phyloP scores from a whole-genome alignment of 345 rosid genomes.

The Ceriops decandra region DNA sequence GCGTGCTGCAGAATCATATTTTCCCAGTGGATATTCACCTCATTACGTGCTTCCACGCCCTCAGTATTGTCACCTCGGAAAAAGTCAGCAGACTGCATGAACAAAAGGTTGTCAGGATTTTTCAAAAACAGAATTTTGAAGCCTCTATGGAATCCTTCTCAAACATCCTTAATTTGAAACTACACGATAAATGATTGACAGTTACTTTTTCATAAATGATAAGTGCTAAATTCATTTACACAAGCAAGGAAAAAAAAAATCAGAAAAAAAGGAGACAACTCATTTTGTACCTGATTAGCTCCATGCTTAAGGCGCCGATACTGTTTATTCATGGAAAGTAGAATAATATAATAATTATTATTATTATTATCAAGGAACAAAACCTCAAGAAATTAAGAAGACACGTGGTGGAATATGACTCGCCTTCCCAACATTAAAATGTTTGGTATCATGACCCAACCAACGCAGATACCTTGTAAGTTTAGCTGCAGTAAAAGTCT shows the following conservation, averaged over 20 bases:
- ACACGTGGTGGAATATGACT: slow-evolving; percentile 8
- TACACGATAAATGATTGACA: too few species aligned
- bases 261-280: not conserved
- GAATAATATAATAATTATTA: not conserved
- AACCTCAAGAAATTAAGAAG: slow-evolving; percentile 4
- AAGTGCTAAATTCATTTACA: not conserved
- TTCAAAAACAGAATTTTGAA: not conserved
- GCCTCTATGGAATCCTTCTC: too few species aligned
- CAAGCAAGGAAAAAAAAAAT: not conserved
- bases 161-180: too few species aligned
- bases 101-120: slow-evolving; percentile 12
- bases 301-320: slow-evolving; percentile 99
- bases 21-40: slow-evolving; percentile 48
- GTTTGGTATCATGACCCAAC: slow-evolving; percentile 99
- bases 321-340: slow-evolving; percentile 33
- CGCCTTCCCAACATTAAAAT: slow-evolving; percentile 99
- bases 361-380: slow-evolving; percentile 1
- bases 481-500: slow-evolving; percentile 96
- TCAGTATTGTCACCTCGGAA: slow-evolving; percentile 96
- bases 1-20: not conserved
- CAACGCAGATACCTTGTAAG: slow-evolving; percentile 98
- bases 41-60: slow-evolving; percentile 97
- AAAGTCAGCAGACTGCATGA: slow-evolving; percentile 89
- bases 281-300: slow-evolving; percentile 62
- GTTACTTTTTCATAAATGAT: not conserved